Conservation (phyloP, 768 basidiomycete genomes). For the Neoboletus brunneissimus region DNA sequence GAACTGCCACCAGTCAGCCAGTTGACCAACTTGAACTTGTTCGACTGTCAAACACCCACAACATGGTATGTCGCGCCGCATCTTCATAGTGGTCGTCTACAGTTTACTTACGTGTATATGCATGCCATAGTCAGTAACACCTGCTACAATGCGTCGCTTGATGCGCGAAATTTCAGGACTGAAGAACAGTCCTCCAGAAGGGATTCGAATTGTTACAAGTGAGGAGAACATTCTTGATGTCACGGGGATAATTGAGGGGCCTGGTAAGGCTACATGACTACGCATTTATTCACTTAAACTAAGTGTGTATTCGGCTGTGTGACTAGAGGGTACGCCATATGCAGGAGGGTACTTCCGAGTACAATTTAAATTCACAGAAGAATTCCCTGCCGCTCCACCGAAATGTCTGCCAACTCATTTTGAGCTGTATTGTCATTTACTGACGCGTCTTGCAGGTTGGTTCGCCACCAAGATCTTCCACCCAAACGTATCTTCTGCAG, state of each 20-base stretch:
- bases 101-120: not conserved
- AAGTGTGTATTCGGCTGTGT: constrained; percentile 7
- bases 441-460: constrained; percentile 55
- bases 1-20: constrained; percentile 20
- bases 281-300: not conserved
- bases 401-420: constrained; percentile 59
- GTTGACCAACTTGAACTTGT: constrained; percentile 11
- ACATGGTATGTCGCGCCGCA: constrained; percentile 23
- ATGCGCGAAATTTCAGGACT: constrained; percentile 85
- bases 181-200: constrained; percentile 81
- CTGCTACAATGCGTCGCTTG: constrained; percentile 74
- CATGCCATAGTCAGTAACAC: constrained; percentile 37
- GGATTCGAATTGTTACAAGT: constrained; percentile 81
- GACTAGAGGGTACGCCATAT: constrained; percentile 62
- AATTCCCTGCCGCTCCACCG: constrained; percentile 91
- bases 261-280: constrained; percentile 53
- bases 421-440: not conserved
- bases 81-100: not conserved
- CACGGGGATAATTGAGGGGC: constrained; percentile 85
- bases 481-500: constrained; percentile 85
- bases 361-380: constrained; percentile 87
- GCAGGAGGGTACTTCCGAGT: constrained; percentile 69
- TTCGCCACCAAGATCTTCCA: constrained; percentile 96
- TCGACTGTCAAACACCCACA: constrained; percentile 3
- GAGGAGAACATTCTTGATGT: constrained; percentile 90